Base-by-base conservation (phyloP, 2,329 filamentous ascomycete genomes). In the Pseudogymnoascus sp. region DNA sequence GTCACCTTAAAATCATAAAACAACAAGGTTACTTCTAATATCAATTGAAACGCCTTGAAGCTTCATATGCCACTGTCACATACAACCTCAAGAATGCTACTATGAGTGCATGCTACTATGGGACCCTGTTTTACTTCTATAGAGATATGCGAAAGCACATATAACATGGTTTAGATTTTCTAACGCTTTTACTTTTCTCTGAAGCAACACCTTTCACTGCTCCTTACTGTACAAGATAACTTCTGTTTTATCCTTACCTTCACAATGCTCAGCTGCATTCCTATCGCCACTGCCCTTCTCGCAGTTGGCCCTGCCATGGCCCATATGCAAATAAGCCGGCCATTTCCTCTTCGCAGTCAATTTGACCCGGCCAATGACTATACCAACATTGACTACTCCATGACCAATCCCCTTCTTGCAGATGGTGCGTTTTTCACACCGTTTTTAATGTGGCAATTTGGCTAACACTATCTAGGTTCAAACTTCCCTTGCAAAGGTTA, bases 401-500 rank as follows among this genome's bases (percentile, higher is more conserved):
- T 40, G 33, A 48, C 37, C 10, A n/a, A 12, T n/a, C 59, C 59
- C 7, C 59, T 60, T 5, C 29, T 33, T 13, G 59, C 59, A 33
- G 59, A 60, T 42, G 59, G 59, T 33, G 12, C 35, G 21, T 31
- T 29, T 31, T 5, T 13, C 15, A 2, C 18, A 18, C 27, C 8
- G 8, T 33, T 48, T 55, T 33, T 12, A 55, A 55, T 33, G 13
- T 55, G 18, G 3, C 27, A 8, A 7, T 5, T 18, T 55, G 15
- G 37, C 15, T 13, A 25, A 59, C 58, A 40, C 21, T 40, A 36
- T 25, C 15, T 29, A 59, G 33, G 58, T 6, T 59, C 37, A n/a
- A 59, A 59, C 58, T 59, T 59, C 33, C 58, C 37, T 13, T 59
- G 60, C 21, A 25, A 42, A 36, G 36, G 45, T 12, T 55, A 55